These are phyloP conservation scores for Pichia eremophila DNA, from an alignment of 805 yeast species.

Conservation along the genomic window DNA sequence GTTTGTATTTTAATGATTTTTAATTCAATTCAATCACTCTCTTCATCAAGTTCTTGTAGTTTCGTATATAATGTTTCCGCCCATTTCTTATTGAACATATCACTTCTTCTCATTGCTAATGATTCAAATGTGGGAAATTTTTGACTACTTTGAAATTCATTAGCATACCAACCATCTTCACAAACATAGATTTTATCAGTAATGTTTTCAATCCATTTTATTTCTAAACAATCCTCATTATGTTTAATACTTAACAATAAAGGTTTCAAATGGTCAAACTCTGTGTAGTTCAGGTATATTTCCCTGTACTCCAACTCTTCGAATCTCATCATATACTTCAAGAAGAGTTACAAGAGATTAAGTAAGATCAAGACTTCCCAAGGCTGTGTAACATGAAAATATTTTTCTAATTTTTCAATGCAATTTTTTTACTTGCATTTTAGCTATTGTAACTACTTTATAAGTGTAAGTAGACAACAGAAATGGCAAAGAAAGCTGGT, in stretches of 20 bases:
- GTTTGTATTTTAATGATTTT: not conserved
- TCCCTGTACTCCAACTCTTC: not conserved
- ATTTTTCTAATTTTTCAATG: not conserved
- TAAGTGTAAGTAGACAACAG: not conserved
- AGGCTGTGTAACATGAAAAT: not conserved
- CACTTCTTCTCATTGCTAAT: constrained; percentile 13
- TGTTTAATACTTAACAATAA: constrained; percentile 1
- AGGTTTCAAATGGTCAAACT: constrained; percentile 2
- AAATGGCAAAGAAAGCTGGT: constrained; percentile 9
- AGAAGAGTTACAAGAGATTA: too few species aligned
- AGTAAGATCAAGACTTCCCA: too few species aligned
- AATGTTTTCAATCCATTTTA: constrained; percentile 2
- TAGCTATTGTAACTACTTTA: not conserved
- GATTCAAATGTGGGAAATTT: constrained; percentile 25
- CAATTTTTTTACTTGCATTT: not conserved
- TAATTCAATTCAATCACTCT: not conserved
- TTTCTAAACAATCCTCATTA: not conserved
- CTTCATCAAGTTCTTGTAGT: constrained; percentile 2
- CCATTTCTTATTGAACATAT: constrained; percentile 14
- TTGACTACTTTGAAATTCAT: not conserved
- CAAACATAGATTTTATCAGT: constrained; percentile 12
- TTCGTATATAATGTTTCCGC: constrained; percentile 6
- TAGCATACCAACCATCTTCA: constrained; percentile 21
- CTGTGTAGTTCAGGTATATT: constrained; percentile 4
- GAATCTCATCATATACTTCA: not conserved